A percentile compares a stretch with the other conserved stretches of the same genome.
These are phyloP conservation scores for Colletotrichum aenigma DNA, from an alignment of 2,329 filamentous ascomycete species.

Conservation along the genomic window DNA sequence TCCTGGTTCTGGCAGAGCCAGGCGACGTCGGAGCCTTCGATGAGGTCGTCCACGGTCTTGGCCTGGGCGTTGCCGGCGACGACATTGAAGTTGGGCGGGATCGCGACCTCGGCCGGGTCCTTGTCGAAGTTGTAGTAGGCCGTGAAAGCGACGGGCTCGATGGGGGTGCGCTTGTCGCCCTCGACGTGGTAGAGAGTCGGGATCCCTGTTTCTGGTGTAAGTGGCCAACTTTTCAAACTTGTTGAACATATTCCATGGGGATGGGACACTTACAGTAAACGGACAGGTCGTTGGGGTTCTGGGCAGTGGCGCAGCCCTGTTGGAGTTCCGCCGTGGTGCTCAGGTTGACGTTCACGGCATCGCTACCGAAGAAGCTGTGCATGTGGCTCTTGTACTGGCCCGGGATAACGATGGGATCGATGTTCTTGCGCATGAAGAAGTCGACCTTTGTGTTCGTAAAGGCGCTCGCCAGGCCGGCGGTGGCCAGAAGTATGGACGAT, in stretches of 20 bases:
- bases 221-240: not conserved
- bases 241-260: not conserved
- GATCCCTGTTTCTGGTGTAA: conserved; percentile 26
- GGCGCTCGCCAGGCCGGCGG: conserved; percentile 15
- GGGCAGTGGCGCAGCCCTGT: conserved; percentile 41
- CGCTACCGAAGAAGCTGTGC: conserved; percentile 39
- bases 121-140: conserved; percentile 46
- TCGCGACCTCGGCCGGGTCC: conserved; percentile 46
- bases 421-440: conserved; percentile 35
- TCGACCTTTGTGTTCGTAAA: conserved; percentile 26
- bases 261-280: conserved; percentile 38
- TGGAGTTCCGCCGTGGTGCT: conserved; percentile 33
- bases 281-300: conserved; percentile 49
- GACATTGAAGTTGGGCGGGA: conserved; percentile 46
- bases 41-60: conserved; percentile 25
- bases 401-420: conserved; percentile 35
- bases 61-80: conserved; percentile 46
- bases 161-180: conserved; percentile 39
- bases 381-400: conserved; percentile 35
- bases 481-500: not conserved
- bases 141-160: conserved; percentile 43
- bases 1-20: conserved; percentile 13
- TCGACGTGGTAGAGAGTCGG: conserved; percentile 46
- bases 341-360: conserved; percentile 32
- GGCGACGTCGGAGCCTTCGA: conserved; percentile 15